phyloP scores from a whole-genome alignment of 2,329 filamentous ascomycete genomes.

The Sclerotiophoma versabilis region DNA sequence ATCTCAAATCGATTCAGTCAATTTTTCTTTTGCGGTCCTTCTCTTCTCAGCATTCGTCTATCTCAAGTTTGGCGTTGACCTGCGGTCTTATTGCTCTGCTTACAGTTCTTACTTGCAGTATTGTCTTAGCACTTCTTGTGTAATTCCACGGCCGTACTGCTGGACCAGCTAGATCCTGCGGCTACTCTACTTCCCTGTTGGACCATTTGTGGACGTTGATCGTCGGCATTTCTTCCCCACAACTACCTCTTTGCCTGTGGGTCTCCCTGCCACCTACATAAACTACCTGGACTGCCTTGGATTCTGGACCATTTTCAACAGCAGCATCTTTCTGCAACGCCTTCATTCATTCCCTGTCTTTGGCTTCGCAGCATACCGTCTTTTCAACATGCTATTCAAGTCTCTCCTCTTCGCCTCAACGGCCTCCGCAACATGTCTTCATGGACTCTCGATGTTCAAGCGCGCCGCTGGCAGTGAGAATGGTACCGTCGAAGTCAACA shows the following conservation, averaged over 20 bases:
- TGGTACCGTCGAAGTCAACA: slow-evolving; percentile 37
- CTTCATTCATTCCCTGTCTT: neutral
- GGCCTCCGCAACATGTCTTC: slow-evolving; percentile 51
- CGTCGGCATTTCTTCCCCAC: slow-evolving; percentile 17
- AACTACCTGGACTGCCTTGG: neutral
- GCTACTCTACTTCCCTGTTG: slow-evolving; percentile 9
- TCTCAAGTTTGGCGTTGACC: slow-evolving; percentile 8
- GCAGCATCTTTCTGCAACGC: neutral
- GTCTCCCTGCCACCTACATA: slow-evolving; percentile 9
- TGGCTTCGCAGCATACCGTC: neutral
- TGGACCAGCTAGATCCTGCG: slow-evolving; percentile 24
- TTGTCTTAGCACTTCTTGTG: slow-evolving; percentile 16
- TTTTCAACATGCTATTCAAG: slow-evolving; percentile 42
- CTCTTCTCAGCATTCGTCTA: slow-evolving; percentile 23
- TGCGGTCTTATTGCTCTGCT: slow-evolving; percentile 14
- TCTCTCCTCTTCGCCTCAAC: slow-evolving; percentile 42
- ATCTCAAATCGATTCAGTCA: slow-evolving; percentile 1
- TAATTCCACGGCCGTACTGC: slow-evolving; percentile 19
- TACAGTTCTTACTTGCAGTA: slow-evolving; percentile 4
- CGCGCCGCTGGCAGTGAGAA: slow-evolving; percentile 21
- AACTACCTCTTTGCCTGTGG: slow-evolving; percentile 4
- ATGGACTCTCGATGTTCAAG: slow-evolving; percentile 52
- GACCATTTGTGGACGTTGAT: slow-evolving; percentile 20
- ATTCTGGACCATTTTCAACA: slow-evolving; percentile 1
- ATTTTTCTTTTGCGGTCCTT: slow-evolving; percentile 14